phyloP scores from a whole-genome alignment of 805 yeast species.

The Starmerella potacharoeniae region DNA sequence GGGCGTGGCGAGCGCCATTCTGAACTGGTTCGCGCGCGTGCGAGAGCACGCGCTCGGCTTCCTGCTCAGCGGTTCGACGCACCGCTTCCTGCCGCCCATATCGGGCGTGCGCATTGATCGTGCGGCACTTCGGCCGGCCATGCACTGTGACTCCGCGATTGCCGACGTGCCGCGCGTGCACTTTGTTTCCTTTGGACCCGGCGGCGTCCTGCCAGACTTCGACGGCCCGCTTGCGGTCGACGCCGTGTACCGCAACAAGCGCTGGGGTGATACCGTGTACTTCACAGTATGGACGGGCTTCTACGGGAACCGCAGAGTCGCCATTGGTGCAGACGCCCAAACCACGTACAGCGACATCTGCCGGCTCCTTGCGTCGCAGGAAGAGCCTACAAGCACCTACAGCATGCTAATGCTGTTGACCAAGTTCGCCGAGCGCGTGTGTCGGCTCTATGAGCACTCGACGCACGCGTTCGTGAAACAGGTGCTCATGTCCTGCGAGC shows the following conservation, averaged over 20 bases:
- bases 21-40: background rate
- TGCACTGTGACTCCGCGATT: background rate
- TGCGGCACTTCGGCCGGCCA: background rate
- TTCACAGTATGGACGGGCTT: background rate
- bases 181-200: background rate
- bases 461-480: background rate
- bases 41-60: background rate
- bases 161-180: background rate
- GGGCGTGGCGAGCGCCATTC: background rate
- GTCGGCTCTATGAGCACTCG: background rate
- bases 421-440: background rate
- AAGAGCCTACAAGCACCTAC: background rate
- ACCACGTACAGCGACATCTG: background rate
- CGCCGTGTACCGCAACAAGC: background rate
- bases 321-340: background rate
- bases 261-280: background rate
- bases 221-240: background rate
- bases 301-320: background rate
- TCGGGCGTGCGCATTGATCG: background rate
- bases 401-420: no score
- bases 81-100: background rate
- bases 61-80: background rate
- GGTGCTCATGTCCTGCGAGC: background rate
- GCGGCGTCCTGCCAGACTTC: slow-evolving; percentile 1
- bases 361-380: background rate